A percentile compares a stretch with the other conserved stretches of the same genome.
These are phyloP conservation scores for Arthrocladium fulminans DNA, from an alignment of 2,329 filamentous ascomycete species.

Conservation along the genomic window DNA sequence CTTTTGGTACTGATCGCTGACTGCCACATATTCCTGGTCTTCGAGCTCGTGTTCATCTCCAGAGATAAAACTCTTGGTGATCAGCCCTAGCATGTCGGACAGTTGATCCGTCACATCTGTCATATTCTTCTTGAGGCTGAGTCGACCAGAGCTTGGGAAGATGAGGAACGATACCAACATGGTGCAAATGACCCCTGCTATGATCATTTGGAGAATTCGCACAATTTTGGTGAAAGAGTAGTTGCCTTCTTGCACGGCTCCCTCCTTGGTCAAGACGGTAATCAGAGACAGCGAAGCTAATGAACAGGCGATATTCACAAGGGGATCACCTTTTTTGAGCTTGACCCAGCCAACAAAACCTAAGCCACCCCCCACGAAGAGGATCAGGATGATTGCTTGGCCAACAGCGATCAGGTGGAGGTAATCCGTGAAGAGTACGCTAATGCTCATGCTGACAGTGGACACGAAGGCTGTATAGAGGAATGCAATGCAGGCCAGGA, in stretches of 20 bases:
- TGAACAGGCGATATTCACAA: constrained; percentile 78
- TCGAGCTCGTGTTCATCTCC: constrained; percentile 71
- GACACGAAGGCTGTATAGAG: constrained; percentile 68
- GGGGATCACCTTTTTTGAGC: constrained; percentile 64
- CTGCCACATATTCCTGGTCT: constrained; percentile 54
- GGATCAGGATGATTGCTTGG: constrained; percentile 66
- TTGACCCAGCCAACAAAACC: constrained; percentile 86
- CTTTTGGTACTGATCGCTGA: constrained; percentile 55
- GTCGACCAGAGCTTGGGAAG: constrained; percentile 68
- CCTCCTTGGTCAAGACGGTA: constrained; percentile 83
- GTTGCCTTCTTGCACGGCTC: constrained; percentile 69
- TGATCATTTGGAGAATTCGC: constrained; percentile 73
- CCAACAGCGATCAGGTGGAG: constrained; percentile 60
- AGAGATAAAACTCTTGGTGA: constrained; percentile 73
- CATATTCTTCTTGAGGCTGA: constrained; percentile 63
- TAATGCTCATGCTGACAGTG: constrained; percentile 79
- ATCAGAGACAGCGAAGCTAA: constrained; percentile 82
- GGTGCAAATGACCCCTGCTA: constrained; percentile 65
- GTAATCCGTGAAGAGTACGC: constrained; percentile 64
- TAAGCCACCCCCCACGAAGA: constrained; percentile 79
- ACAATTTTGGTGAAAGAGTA: constrained; percentile 74
- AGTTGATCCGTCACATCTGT: constrained; percentile 65
- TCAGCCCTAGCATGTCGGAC: constrained; percentile 70
- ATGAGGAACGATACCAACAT: constrained; percentile 68
- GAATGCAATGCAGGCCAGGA: constrained; percentile 69